These are phyloP conservation scores for Diaporthe sp. DNA, from an alignment of 2,329 filamentous ascomycete species.

Conservation along the genomic window DNA sequence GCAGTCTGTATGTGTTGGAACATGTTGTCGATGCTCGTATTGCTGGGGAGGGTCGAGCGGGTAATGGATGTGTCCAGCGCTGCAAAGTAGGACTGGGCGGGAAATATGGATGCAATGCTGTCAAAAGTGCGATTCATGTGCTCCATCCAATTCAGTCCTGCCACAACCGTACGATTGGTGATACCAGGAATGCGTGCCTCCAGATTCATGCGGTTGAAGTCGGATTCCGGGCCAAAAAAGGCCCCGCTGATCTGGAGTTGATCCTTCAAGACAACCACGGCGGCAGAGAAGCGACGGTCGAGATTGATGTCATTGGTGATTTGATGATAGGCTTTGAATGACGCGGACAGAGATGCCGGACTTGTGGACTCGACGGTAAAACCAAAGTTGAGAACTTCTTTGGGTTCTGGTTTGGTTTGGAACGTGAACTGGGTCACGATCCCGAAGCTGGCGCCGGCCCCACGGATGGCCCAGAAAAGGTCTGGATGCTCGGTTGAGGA, in stretches of 20 bases:
- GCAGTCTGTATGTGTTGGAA: neutral
- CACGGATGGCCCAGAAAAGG: slow-evolving; percentile 59
- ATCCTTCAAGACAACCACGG: neutral
- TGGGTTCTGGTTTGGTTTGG: neutral
- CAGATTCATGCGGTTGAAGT: neutral
- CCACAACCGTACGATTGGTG: neutral
- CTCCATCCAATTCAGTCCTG: neutral
- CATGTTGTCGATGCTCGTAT: neutral
- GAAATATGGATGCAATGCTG: neutral
- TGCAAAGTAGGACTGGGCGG: neutral
- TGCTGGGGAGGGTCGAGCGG: neutral
- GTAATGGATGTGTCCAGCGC: neutral
- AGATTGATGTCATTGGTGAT: neutral
- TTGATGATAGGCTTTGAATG: neutral
- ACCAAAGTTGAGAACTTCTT: neutral
- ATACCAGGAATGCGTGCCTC: neutral
- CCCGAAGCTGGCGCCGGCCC: slow-evolving; percentile 60
- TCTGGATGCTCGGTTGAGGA: slow-evolving; percentile 48
- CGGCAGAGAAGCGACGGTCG: neutral
- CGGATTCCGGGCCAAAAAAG: neutral
- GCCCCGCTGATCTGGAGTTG: neutral
- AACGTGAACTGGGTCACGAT: slow-evolving; percentile 51
- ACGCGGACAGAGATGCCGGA: neutral
- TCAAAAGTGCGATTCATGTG: slow-evolving; percentile 2
- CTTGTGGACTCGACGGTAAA: neutral